Conservation (phyloP, 2,329 filamentous ascomycete species). For the Cladophialophora immunda region DNA sequence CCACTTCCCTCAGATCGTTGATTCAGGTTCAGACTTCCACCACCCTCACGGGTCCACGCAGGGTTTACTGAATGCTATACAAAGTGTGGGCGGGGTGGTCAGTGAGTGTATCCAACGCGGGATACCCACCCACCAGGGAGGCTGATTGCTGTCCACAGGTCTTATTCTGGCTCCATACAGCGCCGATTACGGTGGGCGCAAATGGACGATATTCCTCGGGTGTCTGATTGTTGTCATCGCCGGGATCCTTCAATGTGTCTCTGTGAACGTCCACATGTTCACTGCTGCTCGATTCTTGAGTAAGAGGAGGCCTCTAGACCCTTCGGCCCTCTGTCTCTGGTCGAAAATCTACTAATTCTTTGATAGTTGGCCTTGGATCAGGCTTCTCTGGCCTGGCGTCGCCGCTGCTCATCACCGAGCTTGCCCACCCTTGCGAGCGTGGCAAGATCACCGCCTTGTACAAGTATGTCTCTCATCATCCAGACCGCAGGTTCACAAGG, state of each 20-base stretch:
- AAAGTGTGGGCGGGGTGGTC: constrained; percentile 16
- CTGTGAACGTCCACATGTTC: constrained; percentile 54
- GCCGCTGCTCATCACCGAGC: constrained; percentile 52
- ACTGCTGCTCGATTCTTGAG: constrained; percentile 66
- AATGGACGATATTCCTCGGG: constrained; percentile 57
- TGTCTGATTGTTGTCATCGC: constrained; percentile 56
- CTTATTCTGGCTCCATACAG: constrained; percentile 51
- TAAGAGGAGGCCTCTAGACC: background rate
- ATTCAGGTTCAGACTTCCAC: constrained; percentile 42
- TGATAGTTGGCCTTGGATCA: constrained; percentile 67
- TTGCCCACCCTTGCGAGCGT: constrained; percentile 59
- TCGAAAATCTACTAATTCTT: constrained; percentile 10
- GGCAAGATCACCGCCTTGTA: constrained; percentile 60
- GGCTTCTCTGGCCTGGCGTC: constrained; percentile 51
- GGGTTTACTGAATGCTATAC: constrained; percentile 51
- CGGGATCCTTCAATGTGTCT: constrained; percentile 45
- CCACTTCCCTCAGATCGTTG: background rate
- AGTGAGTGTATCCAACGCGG: background rate
- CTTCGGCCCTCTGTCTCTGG: background rate
- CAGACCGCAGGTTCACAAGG: background rate
- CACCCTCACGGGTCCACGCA: constrained; percentile 50
- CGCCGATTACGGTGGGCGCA: constrained; percentile 57
- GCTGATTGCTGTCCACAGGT: constrained; percentile 9
- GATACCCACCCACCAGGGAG: background rate
- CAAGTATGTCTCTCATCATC: constrained; percentile 52